phyloP scores from a whole-genome alignment of 139 green algal genomes.

The Dunaliella primolecta region DNA sequence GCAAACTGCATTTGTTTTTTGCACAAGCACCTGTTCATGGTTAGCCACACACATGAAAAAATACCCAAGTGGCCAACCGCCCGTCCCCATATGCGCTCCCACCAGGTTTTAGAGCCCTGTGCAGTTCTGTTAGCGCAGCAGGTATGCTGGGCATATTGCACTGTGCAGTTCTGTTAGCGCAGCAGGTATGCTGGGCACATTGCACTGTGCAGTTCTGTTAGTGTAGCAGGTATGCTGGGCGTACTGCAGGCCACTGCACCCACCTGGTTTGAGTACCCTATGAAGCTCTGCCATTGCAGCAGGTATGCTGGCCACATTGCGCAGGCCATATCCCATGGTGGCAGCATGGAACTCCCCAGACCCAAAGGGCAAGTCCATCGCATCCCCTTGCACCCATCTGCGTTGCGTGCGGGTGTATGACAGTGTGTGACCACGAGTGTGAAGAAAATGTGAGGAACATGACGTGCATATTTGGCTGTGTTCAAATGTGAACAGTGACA shows the following conservation, averaged over 20 bases:
- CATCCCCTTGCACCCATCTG: conserved; percentile 92
- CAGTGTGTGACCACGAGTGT: not conserved
- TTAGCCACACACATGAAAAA: too few species aligned
- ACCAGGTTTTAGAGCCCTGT: conserved; percentile 79
- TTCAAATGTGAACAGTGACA: not conserved
- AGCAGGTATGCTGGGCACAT: conserved; percentile 56
- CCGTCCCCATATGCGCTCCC: too few species aligned
- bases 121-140: conserved; percentile 68
- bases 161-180: conserved; percentile 71
- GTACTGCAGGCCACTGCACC: conserved; percentile 80
- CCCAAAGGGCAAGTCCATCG: conserved; percentile 82
- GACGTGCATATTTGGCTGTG: not conserved
- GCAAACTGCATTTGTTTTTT: too few species aligned
- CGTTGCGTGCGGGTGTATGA: conserved; percentile 22
- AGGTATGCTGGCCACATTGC: conserved; percentile 73
- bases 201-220: conserved; percentile 82
- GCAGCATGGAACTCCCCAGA: conserved; percentile 79
- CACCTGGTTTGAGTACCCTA: conserved; percentile 80
- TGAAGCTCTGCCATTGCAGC: conserved; percentile 70
- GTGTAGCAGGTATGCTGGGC: conserved; percentile 23
- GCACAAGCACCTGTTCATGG: too few species aligned
- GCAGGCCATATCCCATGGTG: conserved; percentile 95
- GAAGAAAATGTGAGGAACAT: not conserved
- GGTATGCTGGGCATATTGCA: conserved; percentile 74
- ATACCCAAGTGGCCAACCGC: too few species aligned